Percentiles rank a stretch among this genome's conserved stretches.
These are phyloP conservation scores for Lentinus tigrinus DNA, from an alignment of 768 basidiomycete genomes.

Conservation along the genomic window DNA sequence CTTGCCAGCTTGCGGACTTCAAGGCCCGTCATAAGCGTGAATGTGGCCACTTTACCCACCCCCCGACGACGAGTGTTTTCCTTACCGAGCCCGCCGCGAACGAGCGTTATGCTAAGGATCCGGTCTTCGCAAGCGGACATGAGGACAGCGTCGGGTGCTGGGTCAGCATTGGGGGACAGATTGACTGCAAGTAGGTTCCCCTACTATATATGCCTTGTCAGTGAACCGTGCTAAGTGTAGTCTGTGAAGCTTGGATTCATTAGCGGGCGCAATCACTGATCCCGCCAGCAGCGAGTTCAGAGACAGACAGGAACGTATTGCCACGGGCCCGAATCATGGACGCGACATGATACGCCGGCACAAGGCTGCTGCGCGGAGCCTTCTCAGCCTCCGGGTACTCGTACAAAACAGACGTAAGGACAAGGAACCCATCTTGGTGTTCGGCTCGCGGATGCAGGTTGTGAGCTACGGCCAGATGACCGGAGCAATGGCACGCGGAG, in stretches of 20 bases:
- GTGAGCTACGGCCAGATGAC: slow-evolving; percentile 1
- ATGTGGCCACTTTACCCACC: not conserved
- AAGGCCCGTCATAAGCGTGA: slow-evolving; percentile 8
- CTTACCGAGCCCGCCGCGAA: not conserved
- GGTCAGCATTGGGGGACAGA: slow-evolving; percentile 1
- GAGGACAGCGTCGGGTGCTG: slow-evolving; percentile 5
- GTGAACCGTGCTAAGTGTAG: too few relatives aligned
- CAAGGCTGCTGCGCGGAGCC: slow-evolving; percentile 2
- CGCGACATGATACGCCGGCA: not conserved
- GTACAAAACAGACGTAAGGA: slow-evolving; percentile 14
- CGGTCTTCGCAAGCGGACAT: slow-evolving; percentile 4
- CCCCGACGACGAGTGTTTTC: slow-evolving; percentile 5
- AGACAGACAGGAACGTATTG: too few relatives aligned
- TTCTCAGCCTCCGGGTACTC: not conserved
- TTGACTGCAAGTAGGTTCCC: slow-evolving; percentile 3
- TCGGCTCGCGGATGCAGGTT: slow-evolving; percentile 5
- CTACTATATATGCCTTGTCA: too few relatives aligned
- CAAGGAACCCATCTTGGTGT: not conserved
- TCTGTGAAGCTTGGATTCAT: too few relatives aligned
- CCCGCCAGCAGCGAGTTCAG: too few relatives aligned
- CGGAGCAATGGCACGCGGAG: not conserved
- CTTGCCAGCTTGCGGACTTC: slow-evolving; percentile 6
- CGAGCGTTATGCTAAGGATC: not conserved
- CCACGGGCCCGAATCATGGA: too few relatives aligned
- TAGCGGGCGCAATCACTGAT: too few relatives aligned